A percentile compares a stretch with the other conserved stretches of the same genome.
Conservation (phyloP, 257 asterid species). For the Petunia secreta region DNA sequence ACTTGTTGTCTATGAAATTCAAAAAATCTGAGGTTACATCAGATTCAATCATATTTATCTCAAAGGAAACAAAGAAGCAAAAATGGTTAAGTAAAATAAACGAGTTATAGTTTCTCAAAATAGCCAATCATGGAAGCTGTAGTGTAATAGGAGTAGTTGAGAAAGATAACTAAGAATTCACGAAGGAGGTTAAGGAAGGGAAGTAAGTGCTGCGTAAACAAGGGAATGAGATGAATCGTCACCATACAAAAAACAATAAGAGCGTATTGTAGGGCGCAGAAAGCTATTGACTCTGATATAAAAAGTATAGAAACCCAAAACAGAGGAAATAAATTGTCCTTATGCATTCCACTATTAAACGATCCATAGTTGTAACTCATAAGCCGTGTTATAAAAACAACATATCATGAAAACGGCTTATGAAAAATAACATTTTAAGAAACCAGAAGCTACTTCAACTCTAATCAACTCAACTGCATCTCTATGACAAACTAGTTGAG, state of each 20-base stretch:
- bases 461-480: too few species aligned
- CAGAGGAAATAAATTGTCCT: background rate
- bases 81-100: background rate
- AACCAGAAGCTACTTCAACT: too few species aligned
- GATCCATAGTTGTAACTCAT: too few species aligned
- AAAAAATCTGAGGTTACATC: background rate
- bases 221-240: constrained; percentile 17
- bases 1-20: background rate
- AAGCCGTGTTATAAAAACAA: too few species aligned
- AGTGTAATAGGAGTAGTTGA: background rate
- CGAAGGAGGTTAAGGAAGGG: background rate
- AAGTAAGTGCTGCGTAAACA: background rate
- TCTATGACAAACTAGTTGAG: too few species aligned
- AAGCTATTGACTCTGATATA: background rate
- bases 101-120: constrained; percentile 6
- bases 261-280: background rate
- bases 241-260: background rate
- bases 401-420: too few species aligned
- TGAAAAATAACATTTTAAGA: too few species aligned
- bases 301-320: background rate
- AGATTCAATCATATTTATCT: background rate
- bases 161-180: background rate
- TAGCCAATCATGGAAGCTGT: constrained; percentile 1
- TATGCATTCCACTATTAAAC: too few species aligned
- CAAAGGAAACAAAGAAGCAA: background rate